Base-by-base conservation (phyloP, 129 eudicot genomes). In the Arctium minus region DNA sequence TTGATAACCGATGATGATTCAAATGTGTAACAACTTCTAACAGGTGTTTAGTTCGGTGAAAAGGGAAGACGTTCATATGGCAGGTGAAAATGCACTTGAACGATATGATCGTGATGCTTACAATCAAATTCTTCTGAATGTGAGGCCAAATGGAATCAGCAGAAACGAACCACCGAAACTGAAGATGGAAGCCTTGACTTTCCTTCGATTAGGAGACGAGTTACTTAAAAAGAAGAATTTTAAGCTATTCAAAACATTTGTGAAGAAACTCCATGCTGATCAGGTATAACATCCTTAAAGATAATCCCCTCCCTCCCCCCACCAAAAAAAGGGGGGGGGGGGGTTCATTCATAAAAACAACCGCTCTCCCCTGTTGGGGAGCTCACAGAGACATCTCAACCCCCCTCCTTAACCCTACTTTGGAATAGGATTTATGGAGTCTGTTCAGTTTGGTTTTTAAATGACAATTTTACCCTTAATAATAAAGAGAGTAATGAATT, bases 11-110 rank as follows among this genome's bases (percentile, higher is more conserved):
- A 72, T 76, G 74, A 85, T 70, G 79, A 32, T 64, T 74, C 17
- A 75, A 33, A 38, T n/a, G 2, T 42, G 29, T 5, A 35, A 85
- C 6, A 68, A 60, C 9, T 22, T 22, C 27, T 60, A 60, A 67
- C 85, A 92, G 96, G 97, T 93, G 44, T 86, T 93, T 81, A 91
- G 96, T 37, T 93, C 44, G 1, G 90, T 82, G 75, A 88, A 94
- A 89, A 89, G 84, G 71, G 97, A 93, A 85, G 77, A 86, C 15
- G 82, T 89, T 38, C 82, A 77, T 30, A 89, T 93, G 37, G 97
- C 96, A n/a, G 96, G 97, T 70, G 96, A 93, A 85, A 93, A 93
- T 82, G 97, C 97, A 62, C 96, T 93, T 0, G 76, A 92, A 77
- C 85, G 90, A 83, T 93, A 91, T 81, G 97, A 93, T 48, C 79